Conservation (phyloP, 2,329 filamentous ascomycete species). For the Botrytis porri region DNA sequence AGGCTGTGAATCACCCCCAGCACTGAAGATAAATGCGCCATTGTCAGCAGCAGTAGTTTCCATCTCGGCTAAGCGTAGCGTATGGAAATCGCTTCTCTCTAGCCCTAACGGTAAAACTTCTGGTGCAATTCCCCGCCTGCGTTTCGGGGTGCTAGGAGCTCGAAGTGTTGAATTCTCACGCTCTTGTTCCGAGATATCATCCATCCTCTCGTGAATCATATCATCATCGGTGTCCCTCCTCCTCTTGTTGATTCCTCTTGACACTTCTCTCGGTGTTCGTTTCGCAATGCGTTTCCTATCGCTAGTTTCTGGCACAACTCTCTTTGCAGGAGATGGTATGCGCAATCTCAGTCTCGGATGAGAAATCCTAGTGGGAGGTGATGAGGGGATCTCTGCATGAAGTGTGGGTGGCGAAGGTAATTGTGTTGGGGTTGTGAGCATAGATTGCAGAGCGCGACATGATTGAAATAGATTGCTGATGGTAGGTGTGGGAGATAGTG, state of each 20-base stretch:
- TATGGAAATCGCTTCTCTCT: slow-evolving; percentile 57
- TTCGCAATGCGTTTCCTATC: slow-evolving; percentile 48
- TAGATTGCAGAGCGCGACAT: slow-evolving; percentile 59
- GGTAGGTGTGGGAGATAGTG: slow-evolving; percentile 49
- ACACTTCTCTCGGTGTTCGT: slow-evolving; percentile 44
- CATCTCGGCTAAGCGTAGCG: slow-evolving; percentile 41
- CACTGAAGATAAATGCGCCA: not conserved
- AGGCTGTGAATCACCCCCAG: not conserved
- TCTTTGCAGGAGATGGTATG: slow-evolving; percentile 39
- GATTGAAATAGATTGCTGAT: slow-evolving; percentile 56
- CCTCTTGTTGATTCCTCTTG: slow-evolving; percentile 52
- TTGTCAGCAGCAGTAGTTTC: not conserved
- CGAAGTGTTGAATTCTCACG: slow-evolving; percentile 30
- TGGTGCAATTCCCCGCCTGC: slow-evolving; percentile 55
- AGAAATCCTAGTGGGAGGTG: slow-evolving; percentile 17
- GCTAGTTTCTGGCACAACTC: slow-evolving; percentile 25
- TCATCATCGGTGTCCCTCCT: slow-evolving; percentile 48
- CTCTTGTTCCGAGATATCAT: slow-evolving; percentile 33
- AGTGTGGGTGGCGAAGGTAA: slow-evolving; percentile 55
- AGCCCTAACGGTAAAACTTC: slow-evolving; percentile 59
- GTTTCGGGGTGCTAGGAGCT: slow-evolving; percentile 53
- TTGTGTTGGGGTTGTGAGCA: slow-evolving; percentile 47
- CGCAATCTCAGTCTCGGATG: slow-evolving; percentile 55
- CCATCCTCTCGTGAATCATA: slow-evolving; percentile 45
- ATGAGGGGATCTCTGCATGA: slow-evolving; percentile 30